Evolutionary conservation across 1,139 yeast species (phyloP), one percentile per base, ranked within the genome.

Genomic region (Maudiozyma humilis): DNA sequence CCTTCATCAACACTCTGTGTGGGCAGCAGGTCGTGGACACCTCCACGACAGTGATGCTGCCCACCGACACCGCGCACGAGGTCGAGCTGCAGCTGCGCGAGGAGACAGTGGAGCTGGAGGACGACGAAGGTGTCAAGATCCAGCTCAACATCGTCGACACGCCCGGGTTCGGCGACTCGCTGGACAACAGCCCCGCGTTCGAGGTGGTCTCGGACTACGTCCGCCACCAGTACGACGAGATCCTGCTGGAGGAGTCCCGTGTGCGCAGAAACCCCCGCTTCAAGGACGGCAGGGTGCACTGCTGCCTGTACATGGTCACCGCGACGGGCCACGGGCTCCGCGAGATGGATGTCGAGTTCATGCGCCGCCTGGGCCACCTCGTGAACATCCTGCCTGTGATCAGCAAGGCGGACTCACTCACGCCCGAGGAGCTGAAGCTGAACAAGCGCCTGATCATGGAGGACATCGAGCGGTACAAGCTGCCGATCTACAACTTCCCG

Each of bases 331-430:
- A 82, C 59, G 91, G 91, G 1, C 69, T 83, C 53, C 73, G 81
- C 52, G 91, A 82, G 59, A 69, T 81, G 50, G 93, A 83, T 59
- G 76, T 89, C 46, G 84, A 76, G 54, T 75, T 89, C 51, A 84
- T 91, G 79, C 79, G 74, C 62, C 72, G 79, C 44, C 71, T 91
- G 51, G 82, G 95, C 15, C 76, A 80, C 36, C 76, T 86, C 56
- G 96, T 85, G 41, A 91, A 91, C 60, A 76, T 91, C 42, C 77
- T 91, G 45, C 98, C 98, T 3, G 84, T 89, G 37, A 77, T 91
- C 49, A 76, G 88, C 45, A 86, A 86, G 59, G 82, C 96, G 2
- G 98, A 91, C 62, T 79, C 95, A 0, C 72, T 91, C 59, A 89
- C 96, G 0, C 73, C 75, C 35, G 71, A 72, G 16, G 98, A 91